Base-by-base conservation (phyloP, 257 asterid species). In the Coffea canephora region DNA sequence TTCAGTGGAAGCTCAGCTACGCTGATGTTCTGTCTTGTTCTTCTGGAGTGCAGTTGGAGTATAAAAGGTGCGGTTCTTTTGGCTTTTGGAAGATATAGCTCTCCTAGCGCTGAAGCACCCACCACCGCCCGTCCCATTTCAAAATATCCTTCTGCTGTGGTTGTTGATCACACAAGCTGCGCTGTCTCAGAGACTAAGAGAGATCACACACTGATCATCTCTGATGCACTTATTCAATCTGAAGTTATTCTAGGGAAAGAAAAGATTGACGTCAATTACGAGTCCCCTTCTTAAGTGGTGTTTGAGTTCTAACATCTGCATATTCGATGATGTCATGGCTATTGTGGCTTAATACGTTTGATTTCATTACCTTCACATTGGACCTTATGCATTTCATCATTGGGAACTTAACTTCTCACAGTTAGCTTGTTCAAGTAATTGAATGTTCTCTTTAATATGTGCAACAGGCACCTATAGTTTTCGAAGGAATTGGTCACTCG, bases 401-500 rank as follows among this genome's bases (percentile, higher is more conserved):
- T 3, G 66, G n/a, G 62, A 64, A 52, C 70, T 50, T 65, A 34
- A 48, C 18, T 54, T 48, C 31, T 27, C 6, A 27, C 41, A 19
- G 68, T 21, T 73, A 4, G 36, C 19, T 0, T 43, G 55, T 23
- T 31, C 49, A 64, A 21, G n/a, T 18, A 34, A 50, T 45, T 46
- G 54, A 31, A 31, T 23, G 23, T 71, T 21, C 23, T 55, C 61
- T 48, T 39, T 68, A 52, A 64, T 57, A 39, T 18, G 27, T 73
- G 72, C n/a, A 39, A 68, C 92, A 95, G 98, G 96, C 93, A 79
- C 98, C 96, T 4, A 93, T 95, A 77, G 91, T 95, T 78, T 95
- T 89, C 83, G 91, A 88, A 89, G 99, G 99, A 81, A 88, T 90
- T 79, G 97, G 97, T 46, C 99, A 93, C 85, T 91, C 94, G 1